Evolutionary conservation across 2,329 filamentous ascomycete genomes (phyloP), one percentile per base, ranked within the genome.

Genomic region (Beauveria rudraprayagi): DNA sequence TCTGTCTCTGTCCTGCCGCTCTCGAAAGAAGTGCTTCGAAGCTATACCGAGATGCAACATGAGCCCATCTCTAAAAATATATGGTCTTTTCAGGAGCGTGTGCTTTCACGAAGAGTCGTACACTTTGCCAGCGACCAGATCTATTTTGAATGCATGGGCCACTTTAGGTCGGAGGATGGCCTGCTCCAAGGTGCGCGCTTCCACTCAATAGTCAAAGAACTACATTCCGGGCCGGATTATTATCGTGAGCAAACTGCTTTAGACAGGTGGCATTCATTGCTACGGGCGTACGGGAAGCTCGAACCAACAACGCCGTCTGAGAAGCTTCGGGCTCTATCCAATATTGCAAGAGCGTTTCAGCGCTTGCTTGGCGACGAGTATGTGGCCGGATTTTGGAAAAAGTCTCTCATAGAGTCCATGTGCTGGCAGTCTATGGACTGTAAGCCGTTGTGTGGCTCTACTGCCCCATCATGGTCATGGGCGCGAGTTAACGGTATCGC

Each of bases 41-140:
- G 24, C 7, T 51, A 56, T 44, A 51, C 24, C 2, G 44, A 41
- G 17, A 50, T 61, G 60, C 5, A 14, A 17, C n/a, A 56, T 2
- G 52, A 61, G 43, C 60, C 60, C 14, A 40, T 56, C 1, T 61
- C 43, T 11, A 50, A 44, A n/a, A 46, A 43, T 19, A 5, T 61
- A 17, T 61, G 60, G 60, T 48, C 52, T 26, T 61, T 61, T 24
- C 60, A 61, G 26, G 60, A 61, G 34, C 60, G 60, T 8, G 60
- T 61, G 16, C 37, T 61, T 34, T 61, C 60, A 37, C 43, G 24
- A n/a, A 43, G 53, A 9, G 30, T 55, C 10, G 44, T 61, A 11
- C 60, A 61, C 46, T 61, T 61, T 56, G 60, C 60, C 8, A 43
- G 43, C 19, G 60, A 61, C 19, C 60, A 61, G 30, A 28, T 61